These are phyloP conservation scores for Boletus sp. DNA, from an alignment of 768 basidiomycete genomes.

Conservation along the genomic window DNA sequence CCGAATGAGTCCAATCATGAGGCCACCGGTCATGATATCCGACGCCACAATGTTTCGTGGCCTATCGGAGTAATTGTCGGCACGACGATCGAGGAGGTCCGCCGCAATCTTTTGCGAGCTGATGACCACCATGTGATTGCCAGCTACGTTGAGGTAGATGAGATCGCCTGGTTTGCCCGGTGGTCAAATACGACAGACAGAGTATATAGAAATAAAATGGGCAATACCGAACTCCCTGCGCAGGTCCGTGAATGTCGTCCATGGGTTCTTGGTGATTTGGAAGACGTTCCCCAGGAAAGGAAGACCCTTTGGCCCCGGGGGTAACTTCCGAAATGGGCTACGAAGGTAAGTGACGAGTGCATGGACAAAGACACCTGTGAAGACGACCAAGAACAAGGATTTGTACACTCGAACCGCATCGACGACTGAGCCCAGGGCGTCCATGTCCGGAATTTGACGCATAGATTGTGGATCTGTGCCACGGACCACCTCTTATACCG, in stretches of 20 bases:
- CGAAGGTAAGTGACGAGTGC: slow-evolving; percentile 1
- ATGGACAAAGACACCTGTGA: background rate
- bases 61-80: slow-evolving; percentile 32
- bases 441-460: background rate
- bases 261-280: background rate
- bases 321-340: slow-evolving; percentile 3
- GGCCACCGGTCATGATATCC: slow-evolving; percentile 32
- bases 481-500: too few species aligned
- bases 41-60: slow-evolving; percentile 29
- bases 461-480: too few species aligned
- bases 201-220: background rate
- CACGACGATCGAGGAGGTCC: slow-evolving; percentile 39
- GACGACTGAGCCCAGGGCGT: background rate
- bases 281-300: slow-evolving; percentile 4
- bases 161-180: background rate
- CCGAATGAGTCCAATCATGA: slow-evolving; percentile 24
- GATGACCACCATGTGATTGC: slow-evolving; percentile 26
- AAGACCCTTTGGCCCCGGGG: slow-evolving; percentile 3
- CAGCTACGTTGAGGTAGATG: slow-evolving; percentile 12
- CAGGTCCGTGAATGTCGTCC: background rate
- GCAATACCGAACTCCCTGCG: slow-evolving; percentile 1
- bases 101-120: slow-evolving; percentile 30
- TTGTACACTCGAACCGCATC: background rate
- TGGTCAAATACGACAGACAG: background rate
- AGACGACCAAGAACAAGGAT: background rate